phyloP scores from a whole-genome alignment of 495 filamentous ascomycete genomes.

The Apodospora peruviana region DNA sequence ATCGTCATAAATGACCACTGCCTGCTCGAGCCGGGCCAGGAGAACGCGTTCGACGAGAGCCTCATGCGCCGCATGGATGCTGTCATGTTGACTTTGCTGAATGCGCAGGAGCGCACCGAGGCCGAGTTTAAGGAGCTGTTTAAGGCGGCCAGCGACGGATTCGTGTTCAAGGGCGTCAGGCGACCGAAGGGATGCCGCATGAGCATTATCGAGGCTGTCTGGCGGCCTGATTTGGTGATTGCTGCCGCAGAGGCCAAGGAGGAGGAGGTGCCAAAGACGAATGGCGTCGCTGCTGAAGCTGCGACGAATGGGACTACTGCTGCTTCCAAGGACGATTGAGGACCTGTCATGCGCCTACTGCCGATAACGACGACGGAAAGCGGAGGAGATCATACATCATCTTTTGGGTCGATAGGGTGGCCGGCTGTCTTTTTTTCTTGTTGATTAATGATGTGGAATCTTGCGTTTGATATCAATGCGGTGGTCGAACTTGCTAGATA shows the following conservation, averaged over 20 bases:
- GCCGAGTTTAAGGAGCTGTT: constrained; percentile 46
- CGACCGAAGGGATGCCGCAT: constrained; percentile 39
- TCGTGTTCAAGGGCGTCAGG: constrained; percentile 38
- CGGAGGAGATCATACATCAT: too few relatives aligned
- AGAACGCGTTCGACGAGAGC: constrained; percentile 45
- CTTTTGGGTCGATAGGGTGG: too few relatives aligned
- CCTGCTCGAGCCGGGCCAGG: constrained; percentile 35
- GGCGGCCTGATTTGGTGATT: constrained; percentile 24
- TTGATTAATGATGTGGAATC: too few relatives aligned
- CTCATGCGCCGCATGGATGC: constrained; percentile 52
- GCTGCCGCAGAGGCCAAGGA: background rate
- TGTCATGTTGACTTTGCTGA: constrained; percentile 49
- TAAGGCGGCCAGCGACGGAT: constrained; percentile 33
- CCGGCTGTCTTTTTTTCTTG: too few relatives aligned
- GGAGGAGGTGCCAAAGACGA: background rate
- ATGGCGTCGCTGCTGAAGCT: background rate
- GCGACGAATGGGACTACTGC: background rate
- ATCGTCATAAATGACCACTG: constrained; percentile 51
- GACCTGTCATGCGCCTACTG: background rate
- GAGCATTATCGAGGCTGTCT: constrained; percentile 47
- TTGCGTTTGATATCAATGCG: too few relatives aligned
- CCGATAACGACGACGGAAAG: too few relatives aligned
- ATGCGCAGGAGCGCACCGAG: constrained; percentile 49
- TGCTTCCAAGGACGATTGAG: background rate
- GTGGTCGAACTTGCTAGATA: too few relatives aligned